Percentiles rank a stretch among this genome's conserved stretches.
Conservation (phyloP, 1,284 basidiomycete species). For the Prillingera fragicola region DNA sequence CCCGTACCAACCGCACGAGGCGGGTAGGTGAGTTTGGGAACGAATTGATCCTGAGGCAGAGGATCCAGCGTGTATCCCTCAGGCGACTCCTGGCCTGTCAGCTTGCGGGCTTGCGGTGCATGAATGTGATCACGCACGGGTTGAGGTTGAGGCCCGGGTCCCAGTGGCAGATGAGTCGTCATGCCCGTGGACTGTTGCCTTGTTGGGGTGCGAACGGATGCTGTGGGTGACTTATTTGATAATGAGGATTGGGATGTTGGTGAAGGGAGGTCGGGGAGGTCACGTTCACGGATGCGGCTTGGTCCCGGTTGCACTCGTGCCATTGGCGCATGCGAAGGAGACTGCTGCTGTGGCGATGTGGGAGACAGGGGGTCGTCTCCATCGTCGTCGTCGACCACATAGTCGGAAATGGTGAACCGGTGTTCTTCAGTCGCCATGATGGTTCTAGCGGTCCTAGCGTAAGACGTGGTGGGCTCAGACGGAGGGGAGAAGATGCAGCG, state of each 20-base stretch:
- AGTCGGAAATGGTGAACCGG: conserved; percentile 5
- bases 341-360: not conserved
- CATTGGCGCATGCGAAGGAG: no score
- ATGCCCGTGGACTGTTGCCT: no score
- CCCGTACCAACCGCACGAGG: no score
- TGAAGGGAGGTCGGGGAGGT: not conserved
- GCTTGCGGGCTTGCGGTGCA: not conserved
- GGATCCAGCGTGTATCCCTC: not conserved
- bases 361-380: not conserved
- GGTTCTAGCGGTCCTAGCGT: no score
- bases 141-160: conserved; percentile 4
- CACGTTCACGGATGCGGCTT: not conserved
- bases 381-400: not conserved
- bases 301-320: not conserved
- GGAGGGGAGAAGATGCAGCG: no score
- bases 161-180: no score
- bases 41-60: not conserved
- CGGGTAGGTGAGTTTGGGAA: conserved; percentile 1
- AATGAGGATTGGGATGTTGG: not conserved
- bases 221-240: no score
- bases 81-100: conserved; percentile 2
- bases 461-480: no score
- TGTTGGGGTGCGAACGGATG: not conserved
- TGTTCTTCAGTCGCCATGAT: no score
- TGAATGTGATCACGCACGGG: conserved; percentile 1